Percentiles rank a stretch among this genome's conserved stretches.
phyloP scores from a whole-genome alignment of 345 rosid species.

The Citrus inodora region DNA sequence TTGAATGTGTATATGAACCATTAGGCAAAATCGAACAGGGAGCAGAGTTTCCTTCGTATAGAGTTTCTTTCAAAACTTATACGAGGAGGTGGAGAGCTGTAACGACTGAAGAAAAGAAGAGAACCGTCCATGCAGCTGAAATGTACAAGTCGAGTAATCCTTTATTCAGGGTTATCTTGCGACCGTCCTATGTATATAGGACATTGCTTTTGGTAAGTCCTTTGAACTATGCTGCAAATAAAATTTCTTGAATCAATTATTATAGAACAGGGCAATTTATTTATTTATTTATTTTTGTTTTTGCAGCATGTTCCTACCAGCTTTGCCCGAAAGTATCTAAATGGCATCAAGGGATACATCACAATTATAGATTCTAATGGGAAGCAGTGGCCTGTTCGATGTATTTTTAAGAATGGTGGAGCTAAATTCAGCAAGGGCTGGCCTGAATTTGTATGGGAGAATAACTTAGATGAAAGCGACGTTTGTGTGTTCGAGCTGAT shows the following conservation, averaged over 20 bases:
- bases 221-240: neutral
- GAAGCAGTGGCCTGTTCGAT: constrained; percentile 49
- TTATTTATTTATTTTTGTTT: neutral
- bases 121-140: constrained; percentile 25
- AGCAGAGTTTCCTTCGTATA: neutral
- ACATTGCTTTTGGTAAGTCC: constrained; percentile 33
- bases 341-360: constrained; percentile 31
- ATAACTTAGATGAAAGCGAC: constrained; percentile 55
- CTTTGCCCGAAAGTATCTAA: constrained; percentile 46
- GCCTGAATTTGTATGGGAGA: constrained; percentile 47
- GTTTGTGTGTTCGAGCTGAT: constrained; percentile 59
- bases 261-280: neutral
- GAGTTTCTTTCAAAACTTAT: constrained; percentile 1
- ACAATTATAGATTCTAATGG: constrained; percentile 40
- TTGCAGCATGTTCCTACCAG: constrained; percentile 49
- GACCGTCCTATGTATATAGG: constrained; percentile 32
- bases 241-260: neutral
- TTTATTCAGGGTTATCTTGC: constrained; percentile 33
- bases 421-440: constrained; percentile 54
- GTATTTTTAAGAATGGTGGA: constrained; percentile 24
- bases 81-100: constrained; percentile 27
- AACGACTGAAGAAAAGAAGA: constrained; percentile 28
- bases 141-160: constrained; percentile 32
- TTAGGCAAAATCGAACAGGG: constrained; percentile 3
- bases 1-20: constrained; percentile 10